A percentile compares a stretch with the other conserved stretches of the same genome.
Conservation (phyloP, 2,329 filamentous ascomycete species). For the Orbilia ellipsospora region DNA sequence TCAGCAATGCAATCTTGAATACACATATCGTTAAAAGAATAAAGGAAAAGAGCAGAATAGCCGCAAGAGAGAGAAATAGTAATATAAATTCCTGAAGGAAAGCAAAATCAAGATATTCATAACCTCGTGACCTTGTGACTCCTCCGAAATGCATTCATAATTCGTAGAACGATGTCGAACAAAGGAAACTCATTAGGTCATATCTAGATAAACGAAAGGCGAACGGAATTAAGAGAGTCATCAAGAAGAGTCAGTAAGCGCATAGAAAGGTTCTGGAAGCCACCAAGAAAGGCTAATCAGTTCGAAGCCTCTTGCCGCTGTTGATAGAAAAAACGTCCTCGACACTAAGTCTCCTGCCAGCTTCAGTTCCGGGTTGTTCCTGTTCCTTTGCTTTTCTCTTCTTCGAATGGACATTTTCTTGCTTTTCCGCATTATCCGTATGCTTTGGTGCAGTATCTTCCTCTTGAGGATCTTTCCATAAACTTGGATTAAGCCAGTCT, state of each 20-base stretch:
- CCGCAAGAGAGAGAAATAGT: too few relatives aligned
- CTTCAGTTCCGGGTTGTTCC: not conserved
- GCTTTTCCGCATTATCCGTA: not conserved
- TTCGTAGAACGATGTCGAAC: too few relatives aligned
- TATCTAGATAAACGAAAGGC: not conserved
- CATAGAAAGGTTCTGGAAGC: not conserved
- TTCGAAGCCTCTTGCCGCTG: constrained; percentile 16
- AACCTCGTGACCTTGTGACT: too few relatives aligned
- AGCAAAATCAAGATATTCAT: too few relatives aligned
- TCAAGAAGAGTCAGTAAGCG: not conserved
- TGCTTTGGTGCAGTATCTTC: not conserved
- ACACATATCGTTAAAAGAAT: too few relatives aligned
- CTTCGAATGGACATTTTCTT: not conserved
- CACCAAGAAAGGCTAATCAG: not conserved
- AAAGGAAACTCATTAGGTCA: too few relatives aligned
- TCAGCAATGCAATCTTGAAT: too few relatives aligned
- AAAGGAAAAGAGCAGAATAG: too few relatives aligned
- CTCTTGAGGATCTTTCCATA: not conserved
- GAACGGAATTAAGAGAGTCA: not conserved
- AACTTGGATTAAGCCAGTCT: not conserved
- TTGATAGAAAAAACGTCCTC: constrained; percentile 33
- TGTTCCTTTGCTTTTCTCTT: constrained; percentile 15
- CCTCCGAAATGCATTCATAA: too few relatives aligned
- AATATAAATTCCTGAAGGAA: too few relatives aligned
- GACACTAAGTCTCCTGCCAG: constrained; percentile 3